Evolutionary conservation across 2,329 filamentous ascomycete genomes (phyloP).

Genomic region (Byssoonygena ceratinophila): DNA sequence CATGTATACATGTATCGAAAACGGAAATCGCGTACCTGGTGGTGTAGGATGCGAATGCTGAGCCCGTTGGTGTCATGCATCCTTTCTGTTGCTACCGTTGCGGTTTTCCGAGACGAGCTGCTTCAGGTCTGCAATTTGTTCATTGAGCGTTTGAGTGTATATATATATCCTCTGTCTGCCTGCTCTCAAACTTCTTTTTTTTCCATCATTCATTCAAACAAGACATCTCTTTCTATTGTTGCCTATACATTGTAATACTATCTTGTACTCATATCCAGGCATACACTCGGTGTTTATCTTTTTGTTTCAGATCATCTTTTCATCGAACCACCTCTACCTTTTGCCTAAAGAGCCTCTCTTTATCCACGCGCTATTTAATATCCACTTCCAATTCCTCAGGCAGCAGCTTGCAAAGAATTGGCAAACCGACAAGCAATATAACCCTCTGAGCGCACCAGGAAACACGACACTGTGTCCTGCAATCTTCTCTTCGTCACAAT

Average conservation of each 20-base stretch:
- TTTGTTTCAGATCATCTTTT: background rate
- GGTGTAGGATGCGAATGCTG: constrained; percentile 1
- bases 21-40: background rate
- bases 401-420: background rate
- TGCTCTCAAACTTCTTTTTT: background rate
- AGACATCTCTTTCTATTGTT: background rate
- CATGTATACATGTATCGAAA: background rate
- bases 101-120: background rate
- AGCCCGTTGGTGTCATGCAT: background rate
- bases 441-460: too few species aligned
- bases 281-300: background rate
- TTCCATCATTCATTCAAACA: constrained; percentile 4
- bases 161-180: background rate
- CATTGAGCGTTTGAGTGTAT: background rate
- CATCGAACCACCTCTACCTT: background rate
- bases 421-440: background rate
- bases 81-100: constrained; percentile 1
- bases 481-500: constrained; percentile 18
- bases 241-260: constrained; percentile 8
- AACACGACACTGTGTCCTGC: too few species aligned
- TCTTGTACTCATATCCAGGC: constrained; percentile 5
- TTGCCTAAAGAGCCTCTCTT: background rate
- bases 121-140: background rate
- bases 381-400: background rate
- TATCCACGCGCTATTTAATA: background rate